Conservation (phyloP, 1,284 basidiomycete species). For the Singerocomus inundabilis region DNA sequence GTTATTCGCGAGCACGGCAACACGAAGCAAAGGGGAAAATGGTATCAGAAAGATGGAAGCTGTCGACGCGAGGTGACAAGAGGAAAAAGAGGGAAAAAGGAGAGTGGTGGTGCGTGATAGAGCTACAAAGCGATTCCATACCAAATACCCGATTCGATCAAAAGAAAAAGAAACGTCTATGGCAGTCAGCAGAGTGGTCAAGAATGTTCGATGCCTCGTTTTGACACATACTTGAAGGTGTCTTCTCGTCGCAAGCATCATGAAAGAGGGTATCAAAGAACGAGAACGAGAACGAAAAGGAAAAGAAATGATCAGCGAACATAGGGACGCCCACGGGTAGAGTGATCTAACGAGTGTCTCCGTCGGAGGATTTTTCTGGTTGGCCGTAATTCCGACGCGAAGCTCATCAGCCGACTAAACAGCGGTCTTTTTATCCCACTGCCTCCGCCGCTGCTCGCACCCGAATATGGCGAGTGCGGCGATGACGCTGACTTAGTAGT, state of each 20-base stretch:
- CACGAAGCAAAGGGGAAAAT: slow-evolving; percentile 6
- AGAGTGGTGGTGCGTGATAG: slow-evolving; percentile 25
- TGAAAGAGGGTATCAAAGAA: slow-evolving; percentile 7
- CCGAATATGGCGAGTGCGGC: slow-evolving; percentile 36
- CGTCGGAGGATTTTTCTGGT: slow-evolving; percentile 36
- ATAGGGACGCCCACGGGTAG: slow-evolving; percentile 21
- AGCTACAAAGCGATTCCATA: slow-evolving; percentile 24
- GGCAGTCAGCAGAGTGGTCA: background rate
- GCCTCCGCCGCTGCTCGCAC: slow-evolving; percentile 24
- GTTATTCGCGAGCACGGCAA: slow-evolving; percentile 13
- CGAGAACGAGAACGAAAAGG: background rate
- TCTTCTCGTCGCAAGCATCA: slow-evolving; percentile 2
- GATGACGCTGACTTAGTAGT: slow-evolving; percentile 48
- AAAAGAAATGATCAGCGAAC: slow-evolving; percentile 18
- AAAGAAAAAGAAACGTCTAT: slow-evolving; percentile 31
- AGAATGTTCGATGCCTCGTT: slow-evolving; percentile 6
- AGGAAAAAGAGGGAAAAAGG: slow-evolving; percentile 9
- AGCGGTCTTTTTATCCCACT: slow-evolving; percentile 44
- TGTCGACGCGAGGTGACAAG: background rate
- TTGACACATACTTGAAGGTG: slow-evolving; percentile 10
- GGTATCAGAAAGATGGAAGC: slow-evolving; percentile 1
- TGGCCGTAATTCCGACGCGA: slow-evolving; percentile 41
- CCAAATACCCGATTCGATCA: slow-evolving; percentile 10
- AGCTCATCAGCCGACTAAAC: slow-evolving; percentile 47
- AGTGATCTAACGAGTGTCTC: slow-evolving; percentile 44